Base-by-base conservation (phyloP, 164 flowering plant genomes). In the Paratinospora sagittata region DNA sequence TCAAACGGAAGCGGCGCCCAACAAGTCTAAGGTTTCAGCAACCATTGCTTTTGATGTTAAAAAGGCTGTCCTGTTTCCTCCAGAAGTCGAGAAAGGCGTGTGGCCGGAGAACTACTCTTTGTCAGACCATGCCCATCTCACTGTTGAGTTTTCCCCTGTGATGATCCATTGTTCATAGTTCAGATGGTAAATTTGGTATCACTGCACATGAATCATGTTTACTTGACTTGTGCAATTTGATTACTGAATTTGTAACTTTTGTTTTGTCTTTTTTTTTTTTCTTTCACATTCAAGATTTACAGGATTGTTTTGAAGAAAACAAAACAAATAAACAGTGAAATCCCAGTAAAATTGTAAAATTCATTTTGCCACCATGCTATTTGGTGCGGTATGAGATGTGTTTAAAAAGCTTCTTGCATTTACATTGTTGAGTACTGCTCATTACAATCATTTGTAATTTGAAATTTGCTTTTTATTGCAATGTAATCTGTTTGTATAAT, bases 121-220 rank as follows among this genome's bases (percentile, higher is more conserved):
- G 17, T 78, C 81, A 4, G 81, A 78, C 52, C 78, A 78, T 69
- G 81, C 81, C 7, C 65, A 64, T 17, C 72, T 78, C n/a, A 75
- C 81, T 34, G 78, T 78, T 70, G 77, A 75, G 70, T 74, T 78
- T 60, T 60, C 70, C 9, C 72, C 72, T 0, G 37, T 74, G 41
- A 63, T 21, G 55, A 63, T 69, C 26, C 49, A 33, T n/a, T 68
- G 72, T 73, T 68, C 26, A 16, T 72, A 60, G 66, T 49, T 8
- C 23, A 30, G 30, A 30, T 63, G 17, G 10, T 27, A 21, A 63
- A 63, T 26, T 13, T 17, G 8, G 24, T 5, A 27, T 21, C 49
- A 62, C 57, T 37, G 23, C 57, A 39, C 27, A 24, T 26, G 61
- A 63, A 43, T 43, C 17, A 13, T 39, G 7, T 55, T 21, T n/a